Evolutionary conservation across 2,329 filamentous ascomycete species (phyloP).

Genomic region (Aschersonia sp.): DNA sequence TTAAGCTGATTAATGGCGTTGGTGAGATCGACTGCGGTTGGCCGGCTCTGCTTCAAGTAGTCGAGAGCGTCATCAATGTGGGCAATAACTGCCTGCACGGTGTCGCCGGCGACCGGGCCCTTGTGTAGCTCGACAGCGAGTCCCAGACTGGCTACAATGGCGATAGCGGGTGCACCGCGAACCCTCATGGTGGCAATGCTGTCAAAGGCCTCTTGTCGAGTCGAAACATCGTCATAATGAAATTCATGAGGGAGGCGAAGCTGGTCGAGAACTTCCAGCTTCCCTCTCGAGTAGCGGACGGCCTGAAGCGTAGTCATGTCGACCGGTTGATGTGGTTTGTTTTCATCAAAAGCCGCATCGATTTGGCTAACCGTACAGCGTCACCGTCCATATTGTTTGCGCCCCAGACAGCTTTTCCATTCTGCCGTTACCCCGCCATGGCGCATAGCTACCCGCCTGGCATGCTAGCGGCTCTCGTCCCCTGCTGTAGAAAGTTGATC

Average conservation of each 20-base stretch:
- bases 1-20: conserved; percentile 80
- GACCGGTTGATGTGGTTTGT: background rate
- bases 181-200: conserved; percentile 70
- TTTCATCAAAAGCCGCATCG: too few species aligned
- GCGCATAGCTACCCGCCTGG: too few species aligned
- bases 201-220: conserved; percentile 62
- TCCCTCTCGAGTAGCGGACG: conserved; percentile 60
- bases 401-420: too few species aligned
- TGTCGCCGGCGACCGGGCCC: conserved; percentile 27
- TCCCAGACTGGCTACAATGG: conserved; percentile 86
- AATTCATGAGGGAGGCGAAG: conserved; percentile 69
- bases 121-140: conserved; percentile 71
- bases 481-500: too few species aligned
- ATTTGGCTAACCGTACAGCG: too few species aligned
- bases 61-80: conserved; percentile 67
- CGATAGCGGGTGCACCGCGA: conserved; percentile 80
- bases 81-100: conserved; percentile 42
- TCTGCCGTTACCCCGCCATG: too few species aligned
- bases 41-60: conserved; percentile 77
- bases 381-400: too few species aligned
- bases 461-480: too few species aligned
- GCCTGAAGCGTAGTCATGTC: conserved; percentile 52
- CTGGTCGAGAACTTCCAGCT: conserved; percentile 67
- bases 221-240: conserved; percentile 59
- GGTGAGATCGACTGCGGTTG: conserved; percentile 86